A percentile compares a stretch with the other conserved stretches of the same genome.
Conservation (phyloP, 176 grass and related monocot genomes). For the Urochloa ruziziensis region DNA sequence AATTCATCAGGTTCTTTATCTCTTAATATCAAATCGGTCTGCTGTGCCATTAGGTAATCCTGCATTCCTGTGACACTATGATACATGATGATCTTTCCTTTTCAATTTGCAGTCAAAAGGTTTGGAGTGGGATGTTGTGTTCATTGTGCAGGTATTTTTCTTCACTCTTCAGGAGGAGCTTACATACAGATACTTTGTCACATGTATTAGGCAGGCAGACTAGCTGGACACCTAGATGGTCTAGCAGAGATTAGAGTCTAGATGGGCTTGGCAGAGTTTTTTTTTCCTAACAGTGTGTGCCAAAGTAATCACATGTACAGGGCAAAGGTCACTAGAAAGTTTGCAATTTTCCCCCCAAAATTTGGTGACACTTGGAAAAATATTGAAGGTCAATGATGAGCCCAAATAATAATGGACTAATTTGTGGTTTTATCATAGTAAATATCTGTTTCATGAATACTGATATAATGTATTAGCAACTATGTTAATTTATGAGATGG, state of each 20-base stretch:
- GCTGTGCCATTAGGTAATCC: conserved; percentile 4
- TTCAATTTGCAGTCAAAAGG: conserved; percentile 82
- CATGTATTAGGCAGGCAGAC: neutral
- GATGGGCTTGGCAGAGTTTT: neutral
- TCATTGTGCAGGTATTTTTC: conserved; percentile 85
- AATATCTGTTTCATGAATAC: neutral
- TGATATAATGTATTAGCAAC: neutral
- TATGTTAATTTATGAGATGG: no score
- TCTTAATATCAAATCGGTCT: conserved; percentile 8
- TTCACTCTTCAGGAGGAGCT: conserved; percentile 14
- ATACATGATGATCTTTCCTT: conserved; percentile 27
- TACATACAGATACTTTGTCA: neutral
- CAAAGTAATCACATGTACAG: conserved; percentile 12
- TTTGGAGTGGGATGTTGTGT: conserved; percentile 96
- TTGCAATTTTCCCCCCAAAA: neutral
- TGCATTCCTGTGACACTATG: neutral
- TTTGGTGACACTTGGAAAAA: neutral
- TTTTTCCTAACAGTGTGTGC: neutral
- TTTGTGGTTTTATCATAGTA: neutral
- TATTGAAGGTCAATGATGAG: neutral
- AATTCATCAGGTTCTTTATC: conserved; percentile 82
- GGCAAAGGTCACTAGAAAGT: neutral
- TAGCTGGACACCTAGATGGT: neutral
- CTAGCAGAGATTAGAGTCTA: neutral
- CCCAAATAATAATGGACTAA: neutral